Conservation (phyloP, 75 land plant genomes). For the Cryptomeria japonica region DNA sequence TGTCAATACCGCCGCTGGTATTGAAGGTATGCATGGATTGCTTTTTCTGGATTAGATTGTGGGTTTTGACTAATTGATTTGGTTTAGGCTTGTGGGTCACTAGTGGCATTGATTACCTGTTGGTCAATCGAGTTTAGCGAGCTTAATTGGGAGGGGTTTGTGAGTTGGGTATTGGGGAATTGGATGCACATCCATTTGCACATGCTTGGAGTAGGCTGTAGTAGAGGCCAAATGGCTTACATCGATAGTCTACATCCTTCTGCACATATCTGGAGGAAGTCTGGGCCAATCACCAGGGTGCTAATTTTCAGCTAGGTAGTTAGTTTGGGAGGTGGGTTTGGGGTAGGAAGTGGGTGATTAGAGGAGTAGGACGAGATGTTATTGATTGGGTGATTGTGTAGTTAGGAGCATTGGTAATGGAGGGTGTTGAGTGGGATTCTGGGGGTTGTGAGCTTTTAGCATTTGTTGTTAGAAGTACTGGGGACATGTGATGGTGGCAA, state of each 20-base stretch:
- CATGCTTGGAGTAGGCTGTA: background rate
- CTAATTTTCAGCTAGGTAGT: background rate
- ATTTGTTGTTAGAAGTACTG: background rate
- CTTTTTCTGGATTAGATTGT: background rate
- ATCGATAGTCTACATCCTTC: background rate
- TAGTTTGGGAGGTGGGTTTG: background rate
- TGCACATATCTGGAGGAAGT: background rate
- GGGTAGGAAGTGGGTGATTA: background rate
- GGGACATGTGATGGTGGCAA: background rate
- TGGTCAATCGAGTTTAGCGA: background rate
- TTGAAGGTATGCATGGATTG: slow-evolving; percentile 11
- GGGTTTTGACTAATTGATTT: background rate
- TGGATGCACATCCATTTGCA: background rate
- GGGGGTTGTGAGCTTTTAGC: background rate
- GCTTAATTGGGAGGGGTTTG: slow-evolving; percentile 1
- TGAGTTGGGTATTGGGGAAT: background rate
- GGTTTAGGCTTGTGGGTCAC: background rate
- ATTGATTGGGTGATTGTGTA: background rate
- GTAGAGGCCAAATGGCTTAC: background rate
- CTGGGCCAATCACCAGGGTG: background rate
- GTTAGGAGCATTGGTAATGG: background rate
- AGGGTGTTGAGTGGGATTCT: background rate
- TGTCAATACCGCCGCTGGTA: background rate
- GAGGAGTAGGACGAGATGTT: background rate
- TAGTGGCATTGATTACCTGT: background rate